Evolutionary conservation across 1,284 basidiomycete genomes (phyloP).

Genomic region (Ceratobasidium sp.): DNA sequence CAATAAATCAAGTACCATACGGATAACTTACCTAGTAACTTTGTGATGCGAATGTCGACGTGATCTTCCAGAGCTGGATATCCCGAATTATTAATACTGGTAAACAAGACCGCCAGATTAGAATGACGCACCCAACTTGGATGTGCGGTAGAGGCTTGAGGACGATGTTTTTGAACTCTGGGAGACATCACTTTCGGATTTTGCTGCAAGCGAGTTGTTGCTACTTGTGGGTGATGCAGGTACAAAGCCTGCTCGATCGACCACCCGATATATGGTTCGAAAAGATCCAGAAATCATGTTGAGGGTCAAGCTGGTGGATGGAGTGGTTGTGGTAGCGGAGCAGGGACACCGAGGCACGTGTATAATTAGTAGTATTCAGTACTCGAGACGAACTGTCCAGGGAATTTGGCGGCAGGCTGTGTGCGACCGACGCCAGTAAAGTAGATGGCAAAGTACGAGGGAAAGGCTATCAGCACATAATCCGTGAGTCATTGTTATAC

Average conservation of each 20-base stretch:
- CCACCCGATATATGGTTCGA: conserved; percentile 12
- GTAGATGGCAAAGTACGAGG: not conserved
- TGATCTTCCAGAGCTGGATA: conserved; percentile 26
- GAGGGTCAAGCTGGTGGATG: not conserved
- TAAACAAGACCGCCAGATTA: not conserved
- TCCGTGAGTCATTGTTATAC: not conserved
- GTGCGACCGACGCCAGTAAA: not conserved
- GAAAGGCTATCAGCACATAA: not conserved
- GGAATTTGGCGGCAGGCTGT: not conserved
- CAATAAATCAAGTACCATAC: not conserved
- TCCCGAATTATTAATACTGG: not conserved
- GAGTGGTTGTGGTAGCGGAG: not conserved
- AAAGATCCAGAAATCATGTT: conserved; percentile 31
- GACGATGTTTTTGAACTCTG: not conserved
- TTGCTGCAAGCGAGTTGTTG: not conserved
- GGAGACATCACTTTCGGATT: not conserved
- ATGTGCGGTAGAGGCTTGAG: not conserved
- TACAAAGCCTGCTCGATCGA: not conserved
- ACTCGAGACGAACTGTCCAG: not conserved
- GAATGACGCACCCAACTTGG: conserved; percentile 13
- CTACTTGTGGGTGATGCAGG: not conserved
- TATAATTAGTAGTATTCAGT: not conserved
- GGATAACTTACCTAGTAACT: conserved; percentile 60
- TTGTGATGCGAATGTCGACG: conserved; percentile 65
- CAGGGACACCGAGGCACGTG: not conserved